Conservation (phyloP, 202 grass and related monocot genomes). For the Elaeis oleifera region DNA sequence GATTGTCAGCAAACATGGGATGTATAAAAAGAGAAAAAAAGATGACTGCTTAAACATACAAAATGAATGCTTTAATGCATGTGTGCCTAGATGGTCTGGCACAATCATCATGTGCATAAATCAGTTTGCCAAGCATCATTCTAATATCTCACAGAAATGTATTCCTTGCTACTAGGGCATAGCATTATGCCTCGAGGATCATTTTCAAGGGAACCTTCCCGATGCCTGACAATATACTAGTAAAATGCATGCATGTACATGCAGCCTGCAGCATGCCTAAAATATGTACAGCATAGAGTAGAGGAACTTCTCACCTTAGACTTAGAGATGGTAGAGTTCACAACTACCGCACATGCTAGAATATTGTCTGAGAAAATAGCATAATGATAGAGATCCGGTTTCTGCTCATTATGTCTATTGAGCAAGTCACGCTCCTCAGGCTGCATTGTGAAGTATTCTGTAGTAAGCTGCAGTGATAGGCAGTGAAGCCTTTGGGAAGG, state of each 20-base stretch:
- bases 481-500: constrained; percentile 82
- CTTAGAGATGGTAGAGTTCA: constrained; percentile 58
- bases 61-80: too few relatives aligned
- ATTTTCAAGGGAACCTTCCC: background rate
- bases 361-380: constrained; percentile 84
- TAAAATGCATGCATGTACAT: background rate
- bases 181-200: too few relatives aligned
- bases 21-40: too few relatives aligned
- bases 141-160: background rate
- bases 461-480: constrained; percentile 61
- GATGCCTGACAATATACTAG: too few relatives aligned
- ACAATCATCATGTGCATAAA: too few relatives aligned
- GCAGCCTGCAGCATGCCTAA: background rate
- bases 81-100: too few relatives aligned
- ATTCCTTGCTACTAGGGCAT: background rate
- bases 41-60: too few relatives aligned
- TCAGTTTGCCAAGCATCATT: too few relatives aligned
- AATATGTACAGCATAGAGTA: background rate
- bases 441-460: constrained; percentile 57
- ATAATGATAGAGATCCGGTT: constrained; percentile 57
- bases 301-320: constrained; percentile 41
- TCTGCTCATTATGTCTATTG: constrained; percentile 21
- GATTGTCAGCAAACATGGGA: too few relatives aligned
- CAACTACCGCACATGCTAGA: constrained; percentile 69
- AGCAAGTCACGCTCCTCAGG: constrained; percentile 37